These are phyloP conservation scores for Nakazawaea pomicola DNA, from an alignment of 805 yeast genomes.

Conservation along the genomic window DNA sequence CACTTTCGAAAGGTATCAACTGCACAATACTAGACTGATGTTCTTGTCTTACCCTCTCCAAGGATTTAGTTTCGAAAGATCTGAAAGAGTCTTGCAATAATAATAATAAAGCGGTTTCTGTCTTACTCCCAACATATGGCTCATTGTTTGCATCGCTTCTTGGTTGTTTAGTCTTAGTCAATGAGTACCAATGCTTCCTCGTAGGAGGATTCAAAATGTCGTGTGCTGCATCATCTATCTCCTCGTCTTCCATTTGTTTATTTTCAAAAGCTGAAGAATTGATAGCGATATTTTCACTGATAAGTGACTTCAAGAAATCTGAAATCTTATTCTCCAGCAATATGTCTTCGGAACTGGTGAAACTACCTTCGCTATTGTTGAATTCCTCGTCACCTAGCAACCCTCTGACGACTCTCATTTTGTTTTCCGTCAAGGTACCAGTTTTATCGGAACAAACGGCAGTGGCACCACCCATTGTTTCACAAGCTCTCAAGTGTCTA, in stretches of 20 bases:
- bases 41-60: slow-evolving; percentile 42
- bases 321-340: background rate
- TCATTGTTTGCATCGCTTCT: slow-evolving; percentile 32
- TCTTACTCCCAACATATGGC: slow-evolving; percentile 84
- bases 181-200: slow-evolving; percentile 15
- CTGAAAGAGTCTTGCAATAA: slow-evolving; percentile 58
- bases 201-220: slow-evolving; percentile 6
- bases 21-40: slow-evolving; percentile 46
- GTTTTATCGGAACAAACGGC: slow-evolving; percentile 97
- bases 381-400: slow-evolving; percentile 55
- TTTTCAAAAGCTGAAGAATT: slow-evolving; percentile 92
- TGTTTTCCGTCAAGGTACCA: slow-evolving; percentile 92
- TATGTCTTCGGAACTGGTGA: slow-evolving; percentile 7
- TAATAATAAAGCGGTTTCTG: slow-evolving; percentile 82
- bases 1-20: slow-evolving; percentile 85
- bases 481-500: slow-evolving; percentile 90
- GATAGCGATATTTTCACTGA: slow-evolving; percentile 56
- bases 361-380: slow-evolving; percentile 32
- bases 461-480: slow-evolving; percentile 98
- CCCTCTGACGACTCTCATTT: slow-evolving; percentile 86
- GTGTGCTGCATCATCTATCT: slow-evolving; percentile 13
- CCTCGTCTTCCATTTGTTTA: slow-evolving; percentile 27
- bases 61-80: slow-evolving; percentile 32
- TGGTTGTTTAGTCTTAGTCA: slow-evolving; percentile 6
- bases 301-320: slow-evolving; percentile 20